These are phyloP conservation scores for Nothomitra cinnamomea DNA, from an alignment of 2,329 filamentous ascomycete species.

Conservation along the genomic window DNA sequence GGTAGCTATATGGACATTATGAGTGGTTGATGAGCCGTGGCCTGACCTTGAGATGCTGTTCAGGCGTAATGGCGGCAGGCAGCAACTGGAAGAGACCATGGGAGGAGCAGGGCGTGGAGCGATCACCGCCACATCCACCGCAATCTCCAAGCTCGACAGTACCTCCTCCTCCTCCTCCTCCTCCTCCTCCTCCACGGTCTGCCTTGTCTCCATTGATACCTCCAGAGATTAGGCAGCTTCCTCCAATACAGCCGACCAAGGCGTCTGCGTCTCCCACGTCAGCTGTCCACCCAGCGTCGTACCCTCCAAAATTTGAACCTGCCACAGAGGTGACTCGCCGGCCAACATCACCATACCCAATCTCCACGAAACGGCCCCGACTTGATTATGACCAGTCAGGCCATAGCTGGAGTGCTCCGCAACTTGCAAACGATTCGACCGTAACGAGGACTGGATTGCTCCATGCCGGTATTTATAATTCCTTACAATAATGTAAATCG, in stretches of 20 bases:
- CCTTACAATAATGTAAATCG: neutral
- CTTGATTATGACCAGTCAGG: neutral
- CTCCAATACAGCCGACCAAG: neutral
- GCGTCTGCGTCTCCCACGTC: neutral
- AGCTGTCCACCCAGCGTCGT: neutral
- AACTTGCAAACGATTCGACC: neutral
- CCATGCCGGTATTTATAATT: slow-evolving; percentile 2
- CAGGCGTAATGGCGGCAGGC: slow-evolving; percentile 4
- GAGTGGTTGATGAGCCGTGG: neutral
- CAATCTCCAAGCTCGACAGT: neutral
- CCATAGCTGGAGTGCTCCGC: neutral
- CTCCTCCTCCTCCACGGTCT: neutral
- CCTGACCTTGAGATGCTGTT: slow-evolving; percentile 1
- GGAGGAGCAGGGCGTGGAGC: slow-evolving; percentile 1
- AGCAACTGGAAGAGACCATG: slow-evolving; percentile 6
- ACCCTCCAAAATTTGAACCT: neutral
- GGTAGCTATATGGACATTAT: neutral
- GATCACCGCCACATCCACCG: neutral
- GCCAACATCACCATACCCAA: neutral
- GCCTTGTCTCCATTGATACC: neutral
- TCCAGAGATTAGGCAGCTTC: neutral
- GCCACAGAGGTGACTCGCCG: neutral
- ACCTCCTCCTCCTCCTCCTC: neutral
- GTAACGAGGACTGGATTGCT: neutral
- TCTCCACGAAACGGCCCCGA: slow-evolving; percentile 3